Percentiles rank a stretch among this genome's conserved stretches.
Evolutionary conservation across 495 filamentous ascomycete genomes (phyloP).

Genomic region (Sordaria brevicollis): DNA sequence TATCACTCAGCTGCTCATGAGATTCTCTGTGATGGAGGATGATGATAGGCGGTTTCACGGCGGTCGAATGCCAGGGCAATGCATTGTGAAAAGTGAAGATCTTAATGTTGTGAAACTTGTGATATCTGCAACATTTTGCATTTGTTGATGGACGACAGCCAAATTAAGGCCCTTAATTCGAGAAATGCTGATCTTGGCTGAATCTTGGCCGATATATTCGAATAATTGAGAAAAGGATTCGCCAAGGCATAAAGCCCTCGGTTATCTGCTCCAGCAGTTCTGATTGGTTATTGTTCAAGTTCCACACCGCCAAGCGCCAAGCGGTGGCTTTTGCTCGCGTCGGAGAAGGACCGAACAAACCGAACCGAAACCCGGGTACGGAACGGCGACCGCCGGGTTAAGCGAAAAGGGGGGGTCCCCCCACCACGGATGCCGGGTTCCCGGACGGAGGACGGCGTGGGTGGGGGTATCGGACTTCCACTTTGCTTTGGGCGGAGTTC

Average conservation of each 20-base stretch:
- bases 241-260: background rate
- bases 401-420: background rate
- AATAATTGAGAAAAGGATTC: background rate
- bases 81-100: background rate
- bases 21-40: background rate
- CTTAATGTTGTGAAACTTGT: background rate
- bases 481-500: background rate
- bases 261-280: background rate
- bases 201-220: background rate
- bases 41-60: background rate
- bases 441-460: background rate
- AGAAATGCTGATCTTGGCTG: background rate
- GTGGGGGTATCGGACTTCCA: background rate
- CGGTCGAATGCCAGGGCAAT: background rate
- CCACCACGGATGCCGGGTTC: background rate
- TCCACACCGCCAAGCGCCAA: background rate
- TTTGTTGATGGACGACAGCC: background rate
- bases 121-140: background rate
- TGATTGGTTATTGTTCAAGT: too few species aligned
- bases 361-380: background rate
- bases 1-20: background rate
- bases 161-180: background rate
- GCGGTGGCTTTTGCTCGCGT: background rate
- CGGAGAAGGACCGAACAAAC: background rate
- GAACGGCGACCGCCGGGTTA: background rate